phyloP scores from a whole-genome alignment of 1,139 yeast genomes.

The Candida gigantensis region DNA sequence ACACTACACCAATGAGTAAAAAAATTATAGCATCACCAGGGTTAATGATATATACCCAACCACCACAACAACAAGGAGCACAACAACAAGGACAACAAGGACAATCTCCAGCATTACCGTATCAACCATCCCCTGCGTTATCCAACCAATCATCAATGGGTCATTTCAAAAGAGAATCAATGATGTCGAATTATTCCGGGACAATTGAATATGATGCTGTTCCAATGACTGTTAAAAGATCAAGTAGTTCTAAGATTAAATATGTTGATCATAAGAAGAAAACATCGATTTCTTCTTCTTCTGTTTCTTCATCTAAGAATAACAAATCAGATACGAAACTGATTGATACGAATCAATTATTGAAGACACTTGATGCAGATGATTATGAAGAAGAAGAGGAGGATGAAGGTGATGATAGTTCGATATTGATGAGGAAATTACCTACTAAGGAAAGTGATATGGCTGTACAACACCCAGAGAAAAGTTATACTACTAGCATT shows the following conservation, averaged over 20 bases:
- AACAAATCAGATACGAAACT: constrained; percentile 1
- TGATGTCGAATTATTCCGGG: constrained; percentile 31
- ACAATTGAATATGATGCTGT: constrained; percentile 25
- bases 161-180: constrained; percentile 22
- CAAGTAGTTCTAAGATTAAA: constrained; percentile 13
- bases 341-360: constrained; percentile 3
- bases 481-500: constrained; percentile 13
- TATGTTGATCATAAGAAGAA: constrained; percentile 4
- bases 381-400: constrained; percentile 10
- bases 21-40: neutral
- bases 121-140: neutral
- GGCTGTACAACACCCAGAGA: constrained; percentile 26
- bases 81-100: neutral
- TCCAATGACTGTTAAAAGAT: constrained; percentile 21
- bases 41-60: neutral
- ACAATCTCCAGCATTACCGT: neutral
- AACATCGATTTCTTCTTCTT: constrained; percentile 2
- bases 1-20: neutral
- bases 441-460: constrained; percentile 12
- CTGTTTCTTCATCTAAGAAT: neutral
- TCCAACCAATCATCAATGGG: neutral
- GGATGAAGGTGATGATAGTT: constrained; percentile 13
- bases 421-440: constrained; percentile 19
- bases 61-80: neutral
- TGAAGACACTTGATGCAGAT: neutral